A percentile compares a stretch with the other conserved stretches of the same genome.
Conservation (phyloP, 2,329 filamentous ascomycete genomes). For the Nemania serpens region DNA sequence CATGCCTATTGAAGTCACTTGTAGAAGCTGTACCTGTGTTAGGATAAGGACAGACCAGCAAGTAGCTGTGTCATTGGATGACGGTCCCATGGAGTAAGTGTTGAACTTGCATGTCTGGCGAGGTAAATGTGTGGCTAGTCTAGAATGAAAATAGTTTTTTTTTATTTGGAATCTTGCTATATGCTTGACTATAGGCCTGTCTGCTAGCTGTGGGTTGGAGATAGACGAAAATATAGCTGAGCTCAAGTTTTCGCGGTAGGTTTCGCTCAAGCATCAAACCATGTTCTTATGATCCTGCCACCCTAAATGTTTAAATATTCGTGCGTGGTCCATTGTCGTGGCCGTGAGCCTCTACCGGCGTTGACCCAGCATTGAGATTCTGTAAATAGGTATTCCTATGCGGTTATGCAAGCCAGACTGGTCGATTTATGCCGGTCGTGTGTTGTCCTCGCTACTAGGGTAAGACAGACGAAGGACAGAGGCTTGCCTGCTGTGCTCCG, state of each 20-base stretch:
- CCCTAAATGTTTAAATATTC: constrained; percentile 18
- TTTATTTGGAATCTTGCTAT: neutral
- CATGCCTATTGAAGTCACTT: neutral
- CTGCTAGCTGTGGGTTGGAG: neutral
- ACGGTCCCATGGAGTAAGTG: neutral
- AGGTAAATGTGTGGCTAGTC: neutral
- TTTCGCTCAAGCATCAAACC: constrained; percentile 26
- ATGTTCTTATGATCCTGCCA: constrained; percentile 17
- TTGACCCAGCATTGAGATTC: constrained; percentile 10
- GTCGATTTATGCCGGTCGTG: constrained; percentile 10
- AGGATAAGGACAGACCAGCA: neutral
- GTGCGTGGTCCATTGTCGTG: constrained; percentile 29
- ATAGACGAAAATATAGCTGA: neutral
- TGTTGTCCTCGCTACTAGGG: constrained; percentile 16
- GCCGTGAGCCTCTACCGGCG: constrained; percentile 12
- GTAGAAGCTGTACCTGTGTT: neutral
- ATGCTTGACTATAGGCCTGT: neutral
- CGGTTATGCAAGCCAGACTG: constrained; percentile 23
- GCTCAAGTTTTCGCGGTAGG: constrained; percentile 10
- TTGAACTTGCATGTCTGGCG: neutral
- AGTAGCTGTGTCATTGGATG: neutral
- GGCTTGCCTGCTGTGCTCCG: constrained; percentile 18
- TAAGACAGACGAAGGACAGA: constrained; percentile 23
- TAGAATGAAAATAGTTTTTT: no score
- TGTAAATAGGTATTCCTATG: constrained; percentile 12